Base-by-base conservation (phyloP, 129 eudicot species). In the Lactuca sativa region DNA sequence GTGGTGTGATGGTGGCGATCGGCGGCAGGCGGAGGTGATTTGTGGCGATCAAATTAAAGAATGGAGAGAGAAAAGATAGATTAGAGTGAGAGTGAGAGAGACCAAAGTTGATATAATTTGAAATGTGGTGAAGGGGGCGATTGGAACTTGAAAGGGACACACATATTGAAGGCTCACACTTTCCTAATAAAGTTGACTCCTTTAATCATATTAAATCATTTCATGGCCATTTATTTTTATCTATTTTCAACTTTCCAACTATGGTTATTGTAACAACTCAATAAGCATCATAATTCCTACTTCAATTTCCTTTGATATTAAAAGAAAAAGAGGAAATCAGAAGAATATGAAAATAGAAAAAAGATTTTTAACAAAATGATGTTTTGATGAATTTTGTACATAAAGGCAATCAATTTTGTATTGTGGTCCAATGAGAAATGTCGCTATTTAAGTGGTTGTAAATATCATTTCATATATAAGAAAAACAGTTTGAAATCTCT, bases 21-120 rank as follows among this genome's bases (percentile, higher is more conserved):
- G 75, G 56, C 63, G 72, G 60, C 75, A 66, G 78, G 72, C 75
- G 57, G 59, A 31, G 66, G 9, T 60, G 69, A 73, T 74, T 62
- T 49, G 70, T 67, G 82, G 80, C 81, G 86, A 78, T 78, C 71
- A 72, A 73, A 56, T 16, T 55, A 21, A 12, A 41, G 62, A 58
- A n/a, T 25, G 61, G 64, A 70, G 76, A 65, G 81, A 32, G 79
- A 80, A 31, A 25, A 25, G 30, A 25, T 25, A 25, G 30, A 25
- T 25, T 15, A 12, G 69, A 48, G 76, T 21, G 62, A 30, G 70
- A 31, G 71, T 33, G 82, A 18, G 64, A 36, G 71, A 44, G 76
- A 69, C 59, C 69, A 56, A 72, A 67, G 74, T 51, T 59, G 62
- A 58, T 57, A 62, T 69, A 47, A 60, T 52, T 62, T 47, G 47